Evolutionary conservation across 768 basidiomycete species (phyloP), one percentile per base, ranked within the genome.

Genomic region (Hygrophorus pudorinus): DNA sequence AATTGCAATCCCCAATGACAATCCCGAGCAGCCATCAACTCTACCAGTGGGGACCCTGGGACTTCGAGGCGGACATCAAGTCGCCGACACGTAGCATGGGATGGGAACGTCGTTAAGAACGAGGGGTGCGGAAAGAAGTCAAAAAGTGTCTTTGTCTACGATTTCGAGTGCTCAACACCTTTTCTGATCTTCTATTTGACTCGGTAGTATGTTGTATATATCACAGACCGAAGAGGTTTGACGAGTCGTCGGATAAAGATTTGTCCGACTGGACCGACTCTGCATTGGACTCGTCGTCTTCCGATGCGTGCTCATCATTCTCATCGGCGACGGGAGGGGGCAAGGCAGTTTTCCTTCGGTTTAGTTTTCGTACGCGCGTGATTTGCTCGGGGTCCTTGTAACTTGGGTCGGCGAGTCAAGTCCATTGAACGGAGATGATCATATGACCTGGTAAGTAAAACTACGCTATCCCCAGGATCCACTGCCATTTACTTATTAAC

Each of bases 131-230:
- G 88, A 5, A 80, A 75, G 71, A 94, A 96, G 64, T 88, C 85
- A 97, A 66, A 92, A 92, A 94, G 52, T 50, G 85, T 75, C 34
- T n/a, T n/a, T 42, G 14, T 28, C 41, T n/a, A n/a, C n/a, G n/a
- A n/a, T n/a, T n/a, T n/a, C n/a, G n/a, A n/a, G n/a, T n/a, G n/a
- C n/a, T n/a, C n/a, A n/a, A 35, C n/a, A n/a, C n/a, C n/a, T n/a
- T n/a, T n/a, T n/a, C n/a, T n/a, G n/a, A n/a, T n/a, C 11, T 11
- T 13, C 28, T 27, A 38, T 28, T 18, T 13, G 32, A n/a, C 51
- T n/a, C n/a, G n/a, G n/a, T n/a, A 97, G 92, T 96, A 40, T 97
- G 92, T 59, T 97, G 92, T 60, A 94, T 97, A 56, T 94, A 92
- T 56, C 88, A 91, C 58, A 85, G 83, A 57, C 82, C 84, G 1